These are phyloP conservation scores for Candida chauliodis DNA, from an alignment of 805 yeast species.

Conservation along the genomic window DNA sequence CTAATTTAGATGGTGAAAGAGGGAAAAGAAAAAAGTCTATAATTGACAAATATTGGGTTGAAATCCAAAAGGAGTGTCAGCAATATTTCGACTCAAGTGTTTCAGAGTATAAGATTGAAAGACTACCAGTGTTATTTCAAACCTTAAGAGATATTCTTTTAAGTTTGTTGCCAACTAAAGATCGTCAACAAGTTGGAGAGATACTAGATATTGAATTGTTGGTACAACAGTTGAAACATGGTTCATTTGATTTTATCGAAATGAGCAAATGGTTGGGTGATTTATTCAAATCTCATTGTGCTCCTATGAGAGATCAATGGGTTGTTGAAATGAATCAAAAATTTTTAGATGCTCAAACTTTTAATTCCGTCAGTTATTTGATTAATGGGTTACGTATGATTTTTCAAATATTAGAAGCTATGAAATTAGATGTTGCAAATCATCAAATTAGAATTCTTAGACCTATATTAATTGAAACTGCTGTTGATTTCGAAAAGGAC, in stretches of 20 bases:
- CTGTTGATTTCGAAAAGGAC: conserved; percentile 84
- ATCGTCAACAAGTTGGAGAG: conserved; percentile 61
- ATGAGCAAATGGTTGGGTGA: conserved; percentile 72
- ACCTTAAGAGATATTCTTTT: conserved; percentile 76
- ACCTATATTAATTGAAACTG: conserved; percentile 80
- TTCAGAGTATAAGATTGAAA: conserved; percentile 26
- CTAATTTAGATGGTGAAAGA: conserved; percentile 86
- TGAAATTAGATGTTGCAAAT: conserved; percentile 93
- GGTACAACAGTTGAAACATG: conserved; percentile 68
- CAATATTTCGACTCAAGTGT: conserved; percentile 25
- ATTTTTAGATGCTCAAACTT: conserved; percentile 49
- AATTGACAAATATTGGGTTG: conserved; percentile 81
- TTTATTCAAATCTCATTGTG: conserved; percentile 84
- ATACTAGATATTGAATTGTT: conserved; percentile 74
- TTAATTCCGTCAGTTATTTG: conserved; percentile 45
- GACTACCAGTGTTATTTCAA: conserved; percentile 67
- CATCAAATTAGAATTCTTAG: conserved; percentile 85
- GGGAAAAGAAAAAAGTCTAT: conserved; percentile 73
- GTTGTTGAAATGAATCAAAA: conserved; percentile 74
- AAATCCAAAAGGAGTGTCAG: conserved; percentile 65
- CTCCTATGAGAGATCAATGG: conserved; percentile 92
- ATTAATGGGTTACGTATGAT: conserved; percentile 75
- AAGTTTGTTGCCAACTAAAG: conserved; percentile 74
- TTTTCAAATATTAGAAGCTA: conserved; percentile 83
- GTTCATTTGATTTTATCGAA: conserved; percentile 68